Conservation (phyloP, 2,329 filamentous ascomycete genomes). For the Lithohypha guttulata region DNA sequence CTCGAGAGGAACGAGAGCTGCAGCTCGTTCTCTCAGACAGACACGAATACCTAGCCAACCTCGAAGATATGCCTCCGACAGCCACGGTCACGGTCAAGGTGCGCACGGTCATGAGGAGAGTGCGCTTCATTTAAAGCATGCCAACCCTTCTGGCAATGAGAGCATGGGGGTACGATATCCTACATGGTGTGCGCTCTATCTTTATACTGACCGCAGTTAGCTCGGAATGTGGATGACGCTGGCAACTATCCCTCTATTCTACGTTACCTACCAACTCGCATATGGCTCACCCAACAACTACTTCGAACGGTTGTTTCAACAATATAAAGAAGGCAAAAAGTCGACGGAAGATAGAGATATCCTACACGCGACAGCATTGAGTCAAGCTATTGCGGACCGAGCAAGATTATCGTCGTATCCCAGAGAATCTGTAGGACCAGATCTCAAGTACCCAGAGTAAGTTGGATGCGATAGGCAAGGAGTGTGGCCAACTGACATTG, state of each 20-base stretch:
- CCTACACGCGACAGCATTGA: slow-evolving; percentile 49
- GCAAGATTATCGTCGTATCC: slow-evolving; percentile 46
- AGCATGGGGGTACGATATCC: slow-evolving; percentile 36
- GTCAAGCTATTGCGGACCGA: slow-evolving; percentile 53
- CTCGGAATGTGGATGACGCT: slow-evolving; percentile 38
- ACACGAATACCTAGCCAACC: slow-evolving; percentile 23
- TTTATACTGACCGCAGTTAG: no score
- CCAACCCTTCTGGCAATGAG: slow-evolving; percentile 34
- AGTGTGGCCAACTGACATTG: slow-evolving; percentile 4
- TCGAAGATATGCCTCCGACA: slow-evolving; percentile 34
- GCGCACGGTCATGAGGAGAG: slow-evolving; percentile 23
- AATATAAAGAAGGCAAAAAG: slow-evolving; percentile 32
- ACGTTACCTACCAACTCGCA: slow-evolving; percentile 32
- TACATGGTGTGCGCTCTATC: no score
- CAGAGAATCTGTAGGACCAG: slow-evolving; percentile 34
- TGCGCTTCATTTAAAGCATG: slow-evolving; percentile 23
- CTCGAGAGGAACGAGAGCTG: slow-evolving; percentile 21
- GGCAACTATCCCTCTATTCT: slow-evolving; percentile 33
- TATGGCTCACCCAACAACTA: slow-evolving; percentile 15
- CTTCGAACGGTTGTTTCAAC: slow-evolving; percentile 14
- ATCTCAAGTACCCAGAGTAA: slow-evolving; percentile 55
- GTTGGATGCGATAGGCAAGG: slow-evolving; percentile 24
- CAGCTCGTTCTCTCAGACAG: slow-evolving; percentile 19
- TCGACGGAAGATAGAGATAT: slow-evolving; percentile 44
- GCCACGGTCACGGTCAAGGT: slow-evolving; percentile 25